Conservation (phyloP, 345 rosid species). For the Xanthoceras sorbifolium region DNA sequence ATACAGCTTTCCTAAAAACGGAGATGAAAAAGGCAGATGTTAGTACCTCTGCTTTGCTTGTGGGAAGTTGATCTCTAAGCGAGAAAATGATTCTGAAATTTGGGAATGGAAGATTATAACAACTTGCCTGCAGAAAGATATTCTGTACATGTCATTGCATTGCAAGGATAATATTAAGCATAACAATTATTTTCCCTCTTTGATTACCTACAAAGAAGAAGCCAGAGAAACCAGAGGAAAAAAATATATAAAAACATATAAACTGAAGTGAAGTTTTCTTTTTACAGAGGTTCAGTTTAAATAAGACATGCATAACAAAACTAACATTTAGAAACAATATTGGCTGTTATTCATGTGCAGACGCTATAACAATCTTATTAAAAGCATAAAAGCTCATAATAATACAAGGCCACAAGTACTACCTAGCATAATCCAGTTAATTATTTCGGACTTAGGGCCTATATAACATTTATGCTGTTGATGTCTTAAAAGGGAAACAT, state of each 20-base stretch:
- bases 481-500: no score
- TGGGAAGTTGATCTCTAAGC: slow-evolving; percentile 68
- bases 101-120: slow-evolving; percentile 78
- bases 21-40: not conserved
- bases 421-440: not conserved
- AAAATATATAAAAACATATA: not conserved
- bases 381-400: not conserved
- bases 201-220: not conserved
- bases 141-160: slow-evolving; percentile 1
- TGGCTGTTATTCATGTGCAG: not conserved
- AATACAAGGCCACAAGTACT: not conserved
- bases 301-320: not conserved
- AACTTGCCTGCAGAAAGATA: slow-evolving; percentile 70
- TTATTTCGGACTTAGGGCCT: not conserved
- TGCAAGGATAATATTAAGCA: not conserved
- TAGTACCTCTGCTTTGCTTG: slow-evolving; percentile 82
- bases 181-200: not conserved
- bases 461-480: not conserved
- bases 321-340: not conserved
- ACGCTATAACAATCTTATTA: not conserved
- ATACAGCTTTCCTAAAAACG: not conserved
- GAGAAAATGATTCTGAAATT: slow-evolving; percentile 76
- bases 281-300: not conserved
- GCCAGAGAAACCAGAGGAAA: not conserved
- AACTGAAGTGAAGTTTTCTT: not conserved